phyloP scores from a whole-genome alignment of 208 protist genomes.

The Trypanosoma mega region DNA sequence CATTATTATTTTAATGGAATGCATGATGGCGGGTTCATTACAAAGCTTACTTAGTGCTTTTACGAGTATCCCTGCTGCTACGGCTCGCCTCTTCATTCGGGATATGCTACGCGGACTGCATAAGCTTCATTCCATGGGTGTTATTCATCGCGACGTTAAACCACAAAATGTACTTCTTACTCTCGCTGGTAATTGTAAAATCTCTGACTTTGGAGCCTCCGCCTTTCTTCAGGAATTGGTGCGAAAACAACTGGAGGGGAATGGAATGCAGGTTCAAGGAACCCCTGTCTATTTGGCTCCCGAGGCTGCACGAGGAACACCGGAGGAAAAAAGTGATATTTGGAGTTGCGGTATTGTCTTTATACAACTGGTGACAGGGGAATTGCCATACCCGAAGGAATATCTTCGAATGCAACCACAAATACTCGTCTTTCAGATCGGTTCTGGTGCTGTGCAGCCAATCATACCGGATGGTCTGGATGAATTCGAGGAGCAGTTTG shows the following conservation, averaged over 20 bases:
- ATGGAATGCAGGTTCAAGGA: constrained; percentile 48
- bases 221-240: constrained; percentile 72
- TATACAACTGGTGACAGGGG: constrained; percentile 80
- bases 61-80: constrained; percentile 58
- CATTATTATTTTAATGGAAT: constrained; percentile 91
- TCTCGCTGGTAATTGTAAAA: constrained; percentile 78
- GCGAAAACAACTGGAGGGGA: constrained; percentile 47
- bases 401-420: constrained; percentile 47
- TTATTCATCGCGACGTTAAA: constrained; percentile 92
- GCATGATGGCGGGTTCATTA: constrained; percentile 85
- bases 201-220: constrained; percentile 91
- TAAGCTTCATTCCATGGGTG: constrained; percentile 78
- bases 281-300: constrained; percentile 89
- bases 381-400: constrained; percentile 65
- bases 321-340: constrained; percentile 77
- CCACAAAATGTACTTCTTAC: constrained; percentile 90
- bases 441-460: constrained; percentile 54
- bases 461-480: constrained; percentile 58
- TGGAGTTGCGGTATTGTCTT: constrained; percentile 90
- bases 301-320: constrained; percentile 72
- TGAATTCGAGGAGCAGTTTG: constrained; percentile 68
- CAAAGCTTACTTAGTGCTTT: constrained; percentile 78
- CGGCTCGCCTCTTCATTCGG: constrained; percentile 74
- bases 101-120: constrained; percentile 79
- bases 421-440: constrained; percentile 80